Evolutionary conservation across 768 basidiomycete species (phyloP).

Genomic region (Russula brevipes): DNA sequence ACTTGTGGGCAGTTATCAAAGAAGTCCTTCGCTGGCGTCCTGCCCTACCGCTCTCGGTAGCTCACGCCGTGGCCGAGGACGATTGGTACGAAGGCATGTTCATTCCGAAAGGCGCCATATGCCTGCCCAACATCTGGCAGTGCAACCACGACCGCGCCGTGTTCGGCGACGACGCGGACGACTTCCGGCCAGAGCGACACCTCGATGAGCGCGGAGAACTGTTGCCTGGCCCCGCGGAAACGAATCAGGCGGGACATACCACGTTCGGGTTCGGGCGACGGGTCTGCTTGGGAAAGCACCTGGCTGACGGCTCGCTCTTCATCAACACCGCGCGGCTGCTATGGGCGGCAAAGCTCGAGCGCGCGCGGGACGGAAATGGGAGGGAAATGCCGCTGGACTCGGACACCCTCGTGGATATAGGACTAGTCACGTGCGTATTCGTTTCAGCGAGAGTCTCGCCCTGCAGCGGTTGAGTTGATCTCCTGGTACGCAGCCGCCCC

Average conservation of each 20-base stretch:
- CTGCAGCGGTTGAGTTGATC: neutral
- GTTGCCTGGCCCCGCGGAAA: constrained; percentile 7
- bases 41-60: neutral
- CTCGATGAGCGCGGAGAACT: constrained; percentile 12
- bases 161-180: constrained; percentile 22
- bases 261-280: constrained; percentile 24
- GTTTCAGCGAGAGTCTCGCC: neutral
- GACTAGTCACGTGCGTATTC: constrained; percentile 10
- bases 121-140: constrained; percentile 29
- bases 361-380: constrained; percentile 14
- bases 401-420: constrained; percentile 2
- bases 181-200: constrained; percentile 26
- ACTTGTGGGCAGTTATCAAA: constrained; percentile 20
- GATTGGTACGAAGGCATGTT: constrained; percentile 30
- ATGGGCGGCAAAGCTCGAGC: constrained; percentile 23
- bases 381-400: constrained; percentile 4
- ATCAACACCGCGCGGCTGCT: constrained; percentile 23
- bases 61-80: constrained; percentile 24
- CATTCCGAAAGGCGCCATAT: constrained; percentile 36
- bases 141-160: constrained; percentile 7
- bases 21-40: constrained; percentile 19
- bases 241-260: constrained; percentile 18
- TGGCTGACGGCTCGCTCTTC: constrained; percentile 25
- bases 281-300: constrained; percentile 24
- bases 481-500: constrained; percentile 9